These are phyloP conservation scores for Coemansia sp. DNA, from an alignment of 371 early-diverging fungal genomes.

Conservation along the genomic window DNA sequence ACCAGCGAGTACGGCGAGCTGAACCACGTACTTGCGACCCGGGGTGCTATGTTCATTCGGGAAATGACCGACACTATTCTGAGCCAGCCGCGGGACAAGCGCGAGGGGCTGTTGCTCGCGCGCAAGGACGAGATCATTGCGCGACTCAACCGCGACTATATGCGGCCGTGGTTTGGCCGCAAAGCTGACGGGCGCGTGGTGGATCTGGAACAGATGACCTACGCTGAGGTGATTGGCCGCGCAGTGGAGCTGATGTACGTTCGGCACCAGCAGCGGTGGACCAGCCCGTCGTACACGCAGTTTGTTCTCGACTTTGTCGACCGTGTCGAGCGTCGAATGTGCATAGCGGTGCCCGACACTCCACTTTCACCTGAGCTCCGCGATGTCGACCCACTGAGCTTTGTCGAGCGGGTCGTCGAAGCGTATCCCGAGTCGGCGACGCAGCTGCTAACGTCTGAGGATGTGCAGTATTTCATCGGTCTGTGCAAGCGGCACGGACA, in stretches of 20 bases:
- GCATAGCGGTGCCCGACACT: not conserved
- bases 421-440: slow-evolving; percentile 72
- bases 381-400: slow-evolving; percentile 58
- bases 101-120: slow-evolving; percentile 69
- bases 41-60: slow-evolving; percentile 84
- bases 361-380: slow-evolving; percentile 54
- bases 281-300: slow-evolving; percentile 73
- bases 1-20: slow-evolving; percentile 94
- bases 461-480: slow-evolving; percentile 85
- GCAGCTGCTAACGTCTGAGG: slow-evolving; percentile 87
- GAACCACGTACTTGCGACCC: slow-evolving; percentile 93
- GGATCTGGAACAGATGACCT: slow-evolving; percentile 91
- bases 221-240: slow-evolving; percentile 83
- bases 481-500: slow-evolving; percentile 78
- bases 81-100: slow-evolving; percentile 83
- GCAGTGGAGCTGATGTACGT: slow-evolving; percentile 82
- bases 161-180: slow-evolving; percentile 86
- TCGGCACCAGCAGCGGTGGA: slow-evolving; percentile 79
- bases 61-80: slow-evolving; percentile 87
- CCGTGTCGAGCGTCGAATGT: slow-evolving; percentile 84
- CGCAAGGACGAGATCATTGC: slow-evolving; percentile 90
- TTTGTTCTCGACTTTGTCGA: slow-evolving; percentile 65
- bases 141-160: slow-evolving; percentile 80
- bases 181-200: slow-evolving; percentile 74
- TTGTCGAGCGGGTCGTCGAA: slow-evolving; percentile 68